Evolutionary conservation across 768 basidiomycete species (phyloP), one percentile per base, ranked within the genome.

Genomic region (Crepidotus variabilis): DNA sequence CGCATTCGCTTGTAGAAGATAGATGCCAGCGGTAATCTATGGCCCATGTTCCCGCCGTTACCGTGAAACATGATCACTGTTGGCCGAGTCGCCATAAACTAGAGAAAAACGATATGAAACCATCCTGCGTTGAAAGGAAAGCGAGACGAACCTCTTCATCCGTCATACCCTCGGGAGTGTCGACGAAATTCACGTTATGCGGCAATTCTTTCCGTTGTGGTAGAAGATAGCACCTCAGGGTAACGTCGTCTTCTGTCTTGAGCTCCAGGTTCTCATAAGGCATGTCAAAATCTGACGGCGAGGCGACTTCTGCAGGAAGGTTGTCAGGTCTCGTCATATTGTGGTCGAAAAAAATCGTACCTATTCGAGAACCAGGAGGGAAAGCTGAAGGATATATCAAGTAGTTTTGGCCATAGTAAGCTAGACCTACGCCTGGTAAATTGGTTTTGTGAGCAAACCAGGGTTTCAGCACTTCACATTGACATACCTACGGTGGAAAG

Each of bases 41-140:
- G 96, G 0, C 96, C 95, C 36, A 85, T 77, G 61, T 92, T 93
- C 13, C 90, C 90, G 0, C 85, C 90, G 63, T 92, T 92, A 6
- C 96, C 96, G 63, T 98, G 95, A 55, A 97, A 93, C 85, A 98
- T 91, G 50, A 98, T 70, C 1, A 98, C 78, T 0, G 94, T 97
- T 1, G 96, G 96, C 14, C 94, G 78, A 46, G 68, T 74, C 3
- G 75, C 65, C 24, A 75, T 69, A 55, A 79, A 76, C 80, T 80
- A 33, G 33, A 35, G 21, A 32, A 24, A 46, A 18, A n/a, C 22
- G 51, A n/a, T 20, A 48, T 20, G 50, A 22, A 53, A 48, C 28
- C n/a, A 28, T 7, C 45, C 47, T 55, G 3, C 47, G 24, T 24
- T 28, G 11, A 52, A 49, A 14, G 14, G 14, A 9, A 2, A 6